Base-by-base conservation (phyloP, 257 asterid species). In the Ballota nigra region DNA sequence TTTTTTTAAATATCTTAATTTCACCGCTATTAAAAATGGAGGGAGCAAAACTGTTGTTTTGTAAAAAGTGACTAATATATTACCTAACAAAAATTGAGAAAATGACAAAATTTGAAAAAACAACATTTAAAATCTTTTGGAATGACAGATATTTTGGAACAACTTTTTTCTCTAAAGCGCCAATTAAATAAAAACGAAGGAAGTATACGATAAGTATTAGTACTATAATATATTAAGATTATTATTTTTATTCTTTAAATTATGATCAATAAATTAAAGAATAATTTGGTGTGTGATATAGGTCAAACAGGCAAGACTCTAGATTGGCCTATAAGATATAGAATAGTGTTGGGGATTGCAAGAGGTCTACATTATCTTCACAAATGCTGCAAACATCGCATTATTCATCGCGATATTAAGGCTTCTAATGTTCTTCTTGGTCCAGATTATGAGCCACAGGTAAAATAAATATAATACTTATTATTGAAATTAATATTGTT, bases 351-450 rank as follows among this genome's bases (percentile, higher is more conserved):
- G 13, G 98, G 96, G 49, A 82, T 88, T 28, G 96, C 96, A 6
- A 80, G 76, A 75, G 96, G 98, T 10, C 73, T 92, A 31, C 92
- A 89, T 68, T 92, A 92, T 68, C 92, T 92, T 58, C 98, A 92
- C 84, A 88, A 92, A 79, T 72, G 94, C 79, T 92, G 98, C 88
- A 88, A 89, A 63, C 96, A 81, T 66, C 84, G 98, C 16, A 92
- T 89, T 3, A 92, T 92, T 38, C 98, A 92, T 74, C 92, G 98
- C 4, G 98, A 92, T 70, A 92, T 89, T 10, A 92, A 89, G 69
- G 94, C 98, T n/a, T 88, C 98, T 0, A 92, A 92, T 68, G 90
- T 92, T 20, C 90, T 92, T 70, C 92, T 92, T 38, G 94, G 89
- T 36, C 90, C 89, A 8, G 84, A 89, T 64, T 84, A 80, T 36